Percentiles rank a stretch among this genome's conserved stretches.
Evolutionary conservation across 2,329 filamentous ascomycete species (phyloP).

Genomic region (Daldinia eschscholtzii): DNA sequence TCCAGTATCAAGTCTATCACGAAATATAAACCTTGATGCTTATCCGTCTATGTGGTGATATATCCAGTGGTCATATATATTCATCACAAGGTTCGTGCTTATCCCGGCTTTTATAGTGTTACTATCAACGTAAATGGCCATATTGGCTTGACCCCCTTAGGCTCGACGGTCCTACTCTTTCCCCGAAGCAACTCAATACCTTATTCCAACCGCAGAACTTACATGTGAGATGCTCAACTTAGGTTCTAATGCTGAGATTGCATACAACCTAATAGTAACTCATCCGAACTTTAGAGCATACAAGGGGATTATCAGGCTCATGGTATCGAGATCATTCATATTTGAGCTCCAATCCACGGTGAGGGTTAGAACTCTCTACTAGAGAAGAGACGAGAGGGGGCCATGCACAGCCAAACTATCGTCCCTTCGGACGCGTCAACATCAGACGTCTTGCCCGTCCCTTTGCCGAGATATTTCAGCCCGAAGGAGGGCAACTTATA

Average conservation of each 20-base stretch:
- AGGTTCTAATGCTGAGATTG: constrained; percentile 7
- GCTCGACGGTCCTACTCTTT: constrained; percentile 11
- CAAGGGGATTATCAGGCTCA: background rate
- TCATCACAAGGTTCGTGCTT: background rate
- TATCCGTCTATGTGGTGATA: background rate
- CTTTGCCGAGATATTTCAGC: constrained; percentile 27
- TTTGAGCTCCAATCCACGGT: constrained; percentile 10
- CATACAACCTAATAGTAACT: constrained; percentile 12
- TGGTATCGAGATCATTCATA: constrained; percentile 15
- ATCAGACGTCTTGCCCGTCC: constrained; percentile 1
- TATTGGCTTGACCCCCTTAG: background rate
- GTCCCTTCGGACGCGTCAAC: constrained; percentile 35
- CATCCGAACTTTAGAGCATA: constrained; percentile 26
- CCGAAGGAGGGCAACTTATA: constrained; percentile 27
- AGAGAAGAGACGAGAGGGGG: background rate
- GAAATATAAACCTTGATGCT: background rate
- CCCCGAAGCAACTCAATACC: background rate
- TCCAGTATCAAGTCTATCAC: background rate
- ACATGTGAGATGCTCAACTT: constrained; percentile 12
- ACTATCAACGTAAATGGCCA: background rate
- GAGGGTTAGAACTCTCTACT: constrained; percentile 15
- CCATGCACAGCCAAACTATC: constrained; percentile 34
- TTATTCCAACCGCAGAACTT: constrained; percentile 15
- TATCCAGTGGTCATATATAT: background rate
- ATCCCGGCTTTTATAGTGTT: background rate